Percentiles rank a stretch among this genome's conserved stretches.
These are phyloP conservation scores for Spinellus fusiger DNA, from an alignment of 192 early-diverging fungal genomes.

Conservation along the genomic window DNA sequence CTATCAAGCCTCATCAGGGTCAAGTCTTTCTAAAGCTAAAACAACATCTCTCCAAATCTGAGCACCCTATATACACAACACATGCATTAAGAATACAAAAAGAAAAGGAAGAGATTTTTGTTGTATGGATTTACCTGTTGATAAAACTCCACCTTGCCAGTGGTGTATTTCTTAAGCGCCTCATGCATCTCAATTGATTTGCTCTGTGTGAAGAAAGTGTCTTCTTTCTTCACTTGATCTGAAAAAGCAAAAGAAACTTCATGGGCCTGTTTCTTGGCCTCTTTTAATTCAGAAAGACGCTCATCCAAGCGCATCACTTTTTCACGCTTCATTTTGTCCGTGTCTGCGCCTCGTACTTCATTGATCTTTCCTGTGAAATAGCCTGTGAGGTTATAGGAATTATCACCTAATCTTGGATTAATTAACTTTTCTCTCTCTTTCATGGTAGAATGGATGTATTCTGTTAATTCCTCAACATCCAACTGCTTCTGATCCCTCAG, in stretches of 20 bases:
- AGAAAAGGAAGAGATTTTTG: background rate
- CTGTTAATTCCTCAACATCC: slow-evolving; percentile 85
- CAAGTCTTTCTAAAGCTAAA: background rate
- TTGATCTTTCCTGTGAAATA: slow-evolving; percentile 86
- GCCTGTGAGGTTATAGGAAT: slow-evolving; percentile 49
- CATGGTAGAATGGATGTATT: slow-evolving; percentile 63
- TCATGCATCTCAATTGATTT: slow-evolving; percentile 82
- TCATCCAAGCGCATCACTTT: slow-evolving; percentile 67
- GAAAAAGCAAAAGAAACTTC: slow-evolving; percentile 69
- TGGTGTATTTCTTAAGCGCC: slow-evolving; percentile 64
- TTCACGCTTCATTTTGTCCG: slow-evolving; percentile 75
- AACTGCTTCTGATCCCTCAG: slow-evolving; percentile 93
- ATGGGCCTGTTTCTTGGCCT: slow-evolving; percentile 70
- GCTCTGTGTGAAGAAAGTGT: slow-evolving; percentile 69
- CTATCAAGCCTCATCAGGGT: background rate
- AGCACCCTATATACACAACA: slow-evolving; percentile 4
- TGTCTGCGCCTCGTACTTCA: slow-evolving; percentile 84
- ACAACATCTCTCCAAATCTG: slow-evolving; percentile 10
- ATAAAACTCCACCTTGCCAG: slow-evolving; percentile 80
- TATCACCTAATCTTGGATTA: slow-evolving; percentile 49
- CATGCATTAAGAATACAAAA: background rate
- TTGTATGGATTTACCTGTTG: slow-evolving; percentile 48
- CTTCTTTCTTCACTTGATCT: slow-evolving; percentile 76
- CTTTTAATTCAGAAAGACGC: slow-evolving; percentile 70
- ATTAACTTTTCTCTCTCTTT: slow-evolving; percentile 69